A percentile compares a stretch with the other conserved stretches of the same genome.
phyloP scores from a whole-genome alignment of 2,329 filamentous ascomycete genomes.

The Colletotrichum zoysiae region DNA sequence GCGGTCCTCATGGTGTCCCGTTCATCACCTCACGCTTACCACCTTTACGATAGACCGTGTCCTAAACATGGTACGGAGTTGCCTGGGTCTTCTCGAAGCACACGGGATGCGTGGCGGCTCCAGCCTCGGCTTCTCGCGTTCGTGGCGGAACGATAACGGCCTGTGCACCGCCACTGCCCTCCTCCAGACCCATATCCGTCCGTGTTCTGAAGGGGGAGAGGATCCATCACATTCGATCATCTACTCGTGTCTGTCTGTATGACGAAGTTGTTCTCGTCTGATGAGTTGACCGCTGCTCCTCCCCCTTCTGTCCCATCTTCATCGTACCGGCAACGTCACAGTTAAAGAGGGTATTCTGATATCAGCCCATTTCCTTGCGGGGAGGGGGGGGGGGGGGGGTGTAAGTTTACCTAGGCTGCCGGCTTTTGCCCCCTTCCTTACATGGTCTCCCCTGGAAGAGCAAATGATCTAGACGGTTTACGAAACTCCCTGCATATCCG shows the following conservation, averaged over 20 bases:
- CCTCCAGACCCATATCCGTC: neutral
- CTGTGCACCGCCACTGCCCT: neutral
- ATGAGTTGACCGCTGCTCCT: neutral
- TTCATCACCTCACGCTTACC: neutral
- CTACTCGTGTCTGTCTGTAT: neutral
- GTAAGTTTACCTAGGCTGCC: neutral
- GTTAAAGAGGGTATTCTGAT: neutral
- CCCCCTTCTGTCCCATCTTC: neutral
- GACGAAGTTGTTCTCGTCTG: neutral
- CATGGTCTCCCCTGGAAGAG: conserved; percentile 4
- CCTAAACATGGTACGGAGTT: neutral
- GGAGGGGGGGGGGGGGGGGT: neutral
- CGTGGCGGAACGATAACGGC: neutral
- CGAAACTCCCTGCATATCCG: conserved; percentile 14
- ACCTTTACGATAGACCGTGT: neutral
- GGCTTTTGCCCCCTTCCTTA: neutral
- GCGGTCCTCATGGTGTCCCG: neutral
- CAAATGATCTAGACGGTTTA: conserved; percentile 1
- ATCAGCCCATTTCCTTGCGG: neutral
- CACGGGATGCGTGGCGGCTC: neutral
- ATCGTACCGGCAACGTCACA: conserved; percentile 5
- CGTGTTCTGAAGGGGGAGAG: neutral
- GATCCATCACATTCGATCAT: neutral
- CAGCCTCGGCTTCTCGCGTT: too few species aligned
- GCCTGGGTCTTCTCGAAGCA: too few species aligned